phyloP scores from a whole-genome alignment of 805 yeast species.

The Kockiozyma suomiensis region DNA sequence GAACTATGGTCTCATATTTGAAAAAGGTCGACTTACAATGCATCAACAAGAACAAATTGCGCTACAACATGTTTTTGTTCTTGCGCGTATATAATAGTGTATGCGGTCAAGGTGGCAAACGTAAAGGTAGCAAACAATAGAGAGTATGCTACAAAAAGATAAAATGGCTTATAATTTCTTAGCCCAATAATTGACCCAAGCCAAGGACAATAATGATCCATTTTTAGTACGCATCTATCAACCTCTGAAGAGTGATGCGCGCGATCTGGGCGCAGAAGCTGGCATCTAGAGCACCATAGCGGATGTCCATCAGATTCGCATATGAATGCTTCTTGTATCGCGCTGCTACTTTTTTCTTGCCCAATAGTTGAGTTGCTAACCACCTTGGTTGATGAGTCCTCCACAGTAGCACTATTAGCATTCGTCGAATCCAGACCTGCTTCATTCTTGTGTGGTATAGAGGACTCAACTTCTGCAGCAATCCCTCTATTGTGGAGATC shows the following conservation, averaged over 20 bases:
- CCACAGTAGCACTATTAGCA: too few relatives aligned
- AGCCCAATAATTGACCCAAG: conserved; percentile 73
- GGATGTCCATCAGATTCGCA: conserved; percentile 79
- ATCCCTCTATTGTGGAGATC: neutral
- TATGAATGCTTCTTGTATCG: conserved; percentile 60
- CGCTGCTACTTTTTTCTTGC: conserved; percentile 8
- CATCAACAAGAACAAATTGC: conserved; percentile 29
- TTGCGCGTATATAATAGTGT: conserved; percentile 12
- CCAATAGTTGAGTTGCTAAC: neutral
- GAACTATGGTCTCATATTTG: too few relatives aligned
- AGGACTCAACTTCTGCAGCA: neutral
- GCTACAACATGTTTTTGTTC: conserved; percentile 21
- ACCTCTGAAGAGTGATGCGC: conserved; percentile 66
- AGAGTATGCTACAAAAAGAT: conserved; percentile 46
- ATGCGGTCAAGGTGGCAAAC: conserved; percentile 21
- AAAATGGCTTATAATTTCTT: conserved; percentile 61
- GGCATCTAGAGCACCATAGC: conserved; percentile 70
- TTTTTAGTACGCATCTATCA: conserved; percentile 63
- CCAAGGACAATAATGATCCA: conserved; percentile 81
- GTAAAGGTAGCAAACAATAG: conserved; percentile 15
- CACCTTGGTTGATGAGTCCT: neutral
- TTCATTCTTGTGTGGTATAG: neutral
- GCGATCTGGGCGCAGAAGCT: conserved; percentile 65
- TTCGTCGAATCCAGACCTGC: neutral
- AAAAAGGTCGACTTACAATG: conserved; percentile 6